Evolutionary conservation across 495 filamentous ascomycete genomes (phyloP), one percentile per base, ranked within the genome.

Genomic region (Aspergillus saccharolyticus): DNA sequence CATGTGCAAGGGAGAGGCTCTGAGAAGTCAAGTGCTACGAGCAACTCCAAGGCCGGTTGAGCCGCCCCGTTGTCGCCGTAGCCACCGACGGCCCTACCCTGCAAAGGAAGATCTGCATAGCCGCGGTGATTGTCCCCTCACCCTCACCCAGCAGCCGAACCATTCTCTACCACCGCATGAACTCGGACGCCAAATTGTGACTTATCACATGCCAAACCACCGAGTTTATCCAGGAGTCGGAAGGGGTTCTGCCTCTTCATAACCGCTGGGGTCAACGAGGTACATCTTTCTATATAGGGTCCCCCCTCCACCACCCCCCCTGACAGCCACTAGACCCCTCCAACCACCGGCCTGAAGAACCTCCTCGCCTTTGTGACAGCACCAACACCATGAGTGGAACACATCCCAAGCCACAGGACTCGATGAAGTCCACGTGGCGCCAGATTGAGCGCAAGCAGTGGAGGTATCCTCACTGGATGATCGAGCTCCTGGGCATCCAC

Each of bases 371-470:
- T 28, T 28, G 25, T 22, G 21, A 52, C 28, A 44, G 10, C 1
- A 16, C 48, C 10, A 5, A 25, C 47, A 52, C 17, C 51, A 69
- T 65, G 58, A 65, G 52, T 53, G 45, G 46, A 19, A 39, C 33
- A 39, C 54, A 60, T 16, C 53, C 48, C 16, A 67, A 71, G 28
- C 65, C 68, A 20, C 69, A 67, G 43, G 68, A 71, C 57, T 71
- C 68, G 48, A 73, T 73, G 66, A 73, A 73, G 62, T 73, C 70
- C 42, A 71, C 70, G 12, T 73, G 70, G 70, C 70, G 66, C 5
- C 43, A 33, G 7, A 54, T 56, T 20, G 66, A 68, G 42, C 53
- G 48, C 42, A 22, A 50, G 39, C 55, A 69, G 47, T 73, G 70
- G 70, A 66, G 55, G 6, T 14, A 63, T 10, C 53, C 54, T 12